Conservation (phyloP, 305 asterid species). For the Rubia peregrina region DNA sequence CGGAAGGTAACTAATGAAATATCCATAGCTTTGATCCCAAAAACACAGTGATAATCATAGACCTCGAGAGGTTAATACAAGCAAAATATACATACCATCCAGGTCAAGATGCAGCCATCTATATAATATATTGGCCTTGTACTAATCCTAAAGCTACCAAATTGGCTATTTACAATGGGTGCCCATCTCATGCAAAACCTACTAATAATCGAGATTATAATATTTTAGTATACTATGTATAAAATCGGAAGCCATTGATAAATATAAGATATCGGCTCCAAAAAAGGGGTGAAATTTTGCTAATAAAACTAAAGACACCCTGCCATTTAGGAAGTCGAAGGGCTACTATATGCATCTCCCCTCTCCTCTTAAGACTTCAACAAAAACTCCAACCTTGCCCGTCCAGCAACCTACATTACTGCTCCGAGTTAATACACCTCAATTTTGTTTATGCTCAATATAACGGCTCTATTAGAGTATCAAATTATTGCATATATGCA, state of each 20-base stretch:
- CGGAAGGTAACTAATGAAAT: too few relatives aligned
- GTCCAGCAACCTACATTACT: neutral
- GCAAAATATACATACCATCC: neutral
- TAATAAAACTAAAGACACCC: slow-evolving; percentile 17
- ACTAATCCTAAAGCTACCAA: slow-evolving; percentile 12
- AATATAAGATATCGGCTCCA: slow-evolving; percentile 17
- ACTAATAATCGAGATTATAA: neutral
- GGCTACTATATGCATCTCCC: slow-evolving; percentile 21
- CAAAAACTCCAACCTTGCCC: slow-evolving; percentile 15
- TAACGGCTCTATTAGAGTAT: neutral
- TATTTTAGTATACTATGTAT: slow-evolving; percentile 17
- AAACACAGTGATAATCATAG: neutral
- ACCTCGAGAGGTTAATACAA: slow-evolving; percentile 7
- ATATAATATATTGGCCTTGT: slow-evolving; percentile 10
- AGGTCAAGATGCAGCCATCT: neutral
- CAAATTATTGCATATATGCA: neutral
- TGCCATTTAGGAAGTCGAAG: slow-evolving; percentile 12
- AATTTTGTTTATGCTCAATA: neutral
- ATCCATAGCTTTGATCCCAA: too few relatives aligned
- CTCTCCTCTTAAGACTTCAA: slow-evolving; percentile 8
- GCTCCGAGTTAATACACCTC: neutral
- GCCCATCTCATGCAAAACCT: neutral
- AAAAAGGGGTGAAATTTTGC: slow-evolving; percentile 26
- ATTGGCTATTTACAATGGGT: slow-evolving; percentile 26
- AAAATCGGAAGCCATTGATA: slow-evolving; percentile 8